Base-by-base conservation (phyloP, 2,329 filamentous ascomycete species). In the Herpomyces periplanetae region DNA sequence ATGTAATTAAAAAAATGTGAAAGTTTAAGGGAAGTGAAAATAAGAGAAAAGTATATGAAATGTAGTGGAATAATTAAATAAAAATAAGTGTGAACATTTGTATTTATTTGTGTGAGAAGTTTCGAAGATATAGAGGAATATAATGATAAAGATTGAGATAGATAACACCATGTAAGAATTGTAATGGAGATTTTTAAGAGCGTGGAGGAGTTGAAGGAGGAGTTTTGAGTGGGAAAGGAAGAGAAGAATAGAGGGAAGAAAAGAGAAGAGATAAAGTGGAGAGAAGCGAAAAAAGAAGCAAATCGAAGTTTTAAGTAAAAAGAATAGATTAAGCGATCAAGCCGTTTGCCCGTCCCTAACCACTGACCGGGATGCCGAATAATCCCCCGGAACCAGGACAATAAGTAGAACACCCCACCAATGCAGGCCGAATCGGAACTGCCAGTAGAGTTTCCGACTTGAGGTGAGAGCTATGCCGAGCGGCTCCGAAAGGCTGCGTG, bases 91-190 rank as follows among this genome's bases (percentile, higher is more conserved):
- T 10, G 11, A 8, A 12, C 17, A n/a, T n/a, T 19, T 3, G 18
- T 19, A 8, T 16, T 16, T 5, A 21, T 21, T 16, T 19, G 20
- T 11, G 8, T 21, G 10, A 19, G 21, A 8, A 25, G 25, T 15
- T 26, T 26, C 21, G 22, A 26, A 15, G 24, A 11, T 5, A 19
- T 6, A 5, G 5, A 8, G 5, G 18, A 5, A 10, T 11, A n/a
- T 11, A 12, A 6, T 20, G 5, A 8, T 5, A 11, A 5, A 5
- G 7, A 12, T 33, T 49, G 53, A 88, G 73, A 88, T 88, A 38
- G 88, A 88, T 33, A 87, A 66, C 32, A 56, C 51, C 31, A 75
- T 73, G 25, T 56, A 41, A 23, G 85, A 69, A 38, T 85, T 69
- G 62, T 71, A 27, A n/a, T 16, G 6, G 19, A 22, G n/a, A 11